Evolutionary conservation across 768 basidiomycete species (phyloP).

Genomic region (Pseudohyphozyma bogoriensis): DNA sequence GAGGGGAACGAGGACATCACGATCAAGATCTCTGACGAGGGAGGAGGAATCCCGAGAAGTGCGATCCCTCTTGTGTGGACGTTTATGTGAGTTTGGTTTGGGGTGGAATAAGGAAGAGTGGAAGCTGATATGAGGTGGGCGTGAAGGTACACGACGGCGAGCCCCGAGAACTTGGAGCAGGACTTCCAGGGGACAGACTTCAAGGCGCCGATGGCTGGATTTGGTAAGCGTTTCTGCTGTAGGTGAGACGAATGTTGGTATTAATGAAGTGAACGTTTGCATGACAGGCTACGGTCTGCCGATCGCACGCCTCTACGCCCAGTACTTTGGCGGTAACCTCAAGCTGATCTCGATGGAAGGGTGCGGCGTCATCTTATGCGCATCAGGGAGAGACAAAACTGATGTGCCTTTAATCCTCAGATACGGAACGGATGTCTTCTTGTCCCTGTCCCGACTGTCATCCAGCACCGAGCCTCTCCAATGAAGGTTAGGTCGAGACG

Average conservation of each 20-base stretch:
- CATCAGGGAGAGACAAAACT: not conserved
- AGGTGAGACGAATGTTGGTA: too few species aligned
- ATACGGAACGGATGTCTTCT: slow-evolving; percentile 86
- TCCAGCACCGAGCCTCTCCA: slow-evolving; percentile 26
- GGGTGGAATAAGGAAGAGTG: not conserved
- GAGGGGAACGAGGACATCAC: slow-evolving; percentile 98
- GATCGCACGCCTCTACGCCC: slow-evolving; percentile 82
- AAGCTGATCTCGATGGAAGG: slow-evolving; percentile 96
- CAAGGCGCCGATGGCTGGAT: slow-evolving; percentile 96
- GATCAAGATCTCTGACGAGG: slow-evolving; percentile 96
- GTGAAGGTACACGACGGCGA: slow-evolving; percentile 35
- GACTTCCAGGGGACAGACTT: slow-evolving; percentile 58
- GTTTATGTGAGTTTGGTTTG: slow-evolving; percentile 65
- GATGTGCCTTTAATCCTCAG: not conserved
- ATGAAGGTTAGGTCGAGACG: not conserved
- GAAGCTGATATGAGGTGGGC: slow-evolving; percentile 37
- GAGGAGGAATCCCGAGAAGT: slow-evolving; percentile 76
- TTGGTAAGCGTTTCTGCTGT: slow-evolving; percentile 46
- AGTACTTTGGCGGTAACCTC: slow-evolving; percentile 67
- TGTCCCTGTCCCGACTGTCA: slow-evolving; percentile 46
- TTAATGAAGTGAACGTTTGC: too few species aligned
- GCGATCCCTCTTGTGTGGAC: slow-evolving; percentile 96
- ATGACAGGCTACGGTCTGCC: slow-evolving; percentile 91
- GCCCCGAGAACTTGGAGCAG: slow-evolving; percentile 32
- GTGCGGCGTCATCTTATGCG: slow-evolving; percentile 9